Conservation (phyloP, 1,284 basidiomycete species). For the Papiliotrema nemorosa region DNA sequence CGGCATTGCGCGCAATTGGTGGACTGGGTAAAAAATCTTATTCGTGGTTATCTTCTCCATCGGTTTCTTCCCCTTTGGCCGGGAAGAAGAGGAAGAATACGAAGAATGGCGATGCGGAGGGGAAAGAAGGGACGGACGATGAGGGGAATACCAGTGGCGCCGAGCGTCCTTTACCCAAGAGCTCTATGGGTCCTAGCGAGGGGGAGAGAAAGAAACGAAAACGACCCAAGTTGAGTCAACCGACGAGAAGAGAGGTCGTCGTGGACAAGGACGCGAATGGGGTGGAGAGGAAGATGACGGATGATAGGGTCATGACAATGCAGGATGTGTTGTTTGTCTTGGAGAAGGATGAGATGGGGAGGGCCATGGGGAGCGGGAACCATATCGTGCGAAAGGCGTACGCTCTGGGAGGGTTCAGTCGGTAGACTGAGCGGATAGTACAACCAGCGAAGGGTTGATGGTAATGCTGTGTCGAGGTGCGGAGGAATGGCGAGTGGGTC, state of each 20-base stretch:
- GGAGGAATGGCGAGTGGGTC: no score
- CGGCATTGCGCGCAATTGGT: slow-evolving; percentile 26
- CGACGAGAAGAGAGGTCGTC: slow-evolving; percentile 8
- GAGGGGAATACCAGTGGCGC: neutral
- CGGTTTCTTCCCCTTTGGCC: slow-evolving; percentile 20
- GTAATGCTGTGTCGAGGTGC: no score
- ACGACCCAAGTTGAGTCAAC: neutral
- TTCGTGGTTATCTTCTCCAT: slow-evolving; percentile 36
- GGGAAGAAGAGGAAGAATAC: slow-evolving; percentile 22
- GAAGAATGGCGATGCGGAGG: neutral
- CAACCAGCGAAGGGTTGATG: no score
- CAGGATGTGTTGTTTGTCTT: slow-evolving; percentile 42
- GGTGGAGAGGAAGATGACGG: slow-evolving; percentile 18
- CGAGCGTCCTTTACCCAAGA: neutral
- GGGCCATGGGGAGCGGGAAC: slow-evolving; percentile 28
- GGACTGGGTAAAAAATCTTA: slow-evolving; percentile 26
- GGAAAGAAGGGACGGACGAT: neutral
- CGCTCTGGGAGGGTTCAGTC: no score
- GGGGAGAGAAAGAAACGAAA: slow-evolving; percentile 9
- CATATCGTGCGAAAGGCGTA: slow-evolving; percentile 29
- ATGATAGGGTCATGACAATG: slow-evolving; percentile 37
- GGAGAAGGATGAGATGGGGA: slow-evolving; percentile 31
- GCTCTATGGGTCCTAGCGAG: neutral
- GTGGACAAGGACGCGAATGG: slow-evolving; percentile 7
- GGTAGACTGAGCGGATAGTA: no score